A percentile compares a stretch with the other conserved stretches of the same genome.
Conservation (phyloP, 2,329 filamentous ascomycete genomes). For the Cytospora mali region DNA sequence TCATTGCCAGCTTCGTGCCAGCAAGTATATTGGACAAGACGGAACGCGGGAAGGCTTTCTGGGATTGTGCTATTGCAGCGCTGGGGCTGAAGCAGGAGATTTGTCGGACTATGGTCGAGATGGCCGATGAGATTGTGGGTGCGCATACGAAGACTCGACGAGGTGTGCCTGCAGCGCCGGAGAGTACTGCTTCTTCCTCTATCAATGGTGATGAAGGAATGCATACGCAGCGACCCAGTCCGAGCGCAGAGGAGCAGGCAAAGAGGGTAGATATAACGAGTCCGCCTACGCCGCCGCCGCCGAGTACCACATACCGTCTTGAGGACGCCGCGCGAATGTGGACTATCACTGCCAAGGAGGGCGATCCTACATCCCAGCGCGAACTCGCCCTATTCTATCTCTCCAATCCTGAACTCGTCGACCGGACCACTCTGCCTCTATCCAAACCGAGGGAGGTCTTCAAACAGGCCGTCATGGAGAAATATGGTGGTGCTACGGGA, state of each 20-base stretch:
- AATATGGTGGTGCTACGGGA: conserved; percentile 51
- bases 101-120: conserved; percentile 75
- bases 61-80: conserved; percentile 86
- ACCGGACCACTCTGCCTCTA: conserved; percentile 78
- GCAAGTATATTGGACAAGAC: conserved; percentile 62
- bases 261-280: conserved; percentile 37
- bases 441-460: conserved; percentile 87
- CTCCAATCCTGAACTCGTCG: conserved; percentile 83
- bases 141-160: conserved; percentile 67
- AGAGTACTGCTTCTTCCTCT: conserved; percentile 27
- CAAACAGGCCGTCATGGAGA: conserved; percentile 81
- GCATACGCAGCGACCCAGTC: conserved; percentile 27
- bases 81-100: conserved; percentile 87
- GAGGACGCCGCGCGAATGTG: conserved; percentile 86
- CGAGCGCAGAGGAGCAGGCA: conserved; percentile 26
- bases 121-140: conserved; percentile 57
- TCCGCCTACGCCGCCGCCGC: conserved; percentile 48
- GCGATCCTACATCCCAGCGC: conserved; percentile 83
- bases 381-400: conserved; percentile 94
- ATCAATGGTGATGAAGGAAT: conserved; percentile 34
- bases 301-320: conserved; percentile 67
- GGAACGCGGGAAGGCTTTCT: conserved; percentile 77
- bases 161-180: conserved; percentile 37
- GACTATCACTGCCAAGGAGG: conserved; percentile 92
- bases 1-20: conserved; percentile 68